Conservation (phyloP, 768 basidiomycete genomes). For the Agaricus blazei region DNA sequence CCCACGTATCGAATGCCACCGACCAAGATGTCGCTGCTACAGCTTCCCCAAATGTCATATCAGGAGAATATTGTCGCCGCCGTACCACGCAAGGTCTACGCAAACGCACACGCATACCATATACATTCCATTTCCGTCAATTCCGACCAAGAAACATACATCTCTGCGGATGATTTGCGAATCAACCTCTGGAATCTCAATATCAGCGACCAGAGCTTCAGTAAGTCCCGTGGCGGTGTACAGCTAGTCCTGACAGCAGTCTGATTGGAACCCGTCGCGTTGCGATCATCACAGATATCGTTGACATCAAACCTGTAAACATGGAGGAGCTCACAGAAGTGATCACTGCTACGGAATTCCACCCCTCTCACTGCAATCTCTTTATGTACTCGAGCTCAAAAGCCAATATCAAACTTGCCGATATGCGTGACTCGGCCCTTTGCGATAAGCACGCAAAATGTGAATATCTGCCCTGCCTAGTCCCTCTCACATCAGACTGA, state of each 20-base stretch:
- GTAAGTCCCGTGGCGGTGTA: constrained; percentile 45
- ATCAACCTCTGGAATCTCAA: constrained; percentile 98
- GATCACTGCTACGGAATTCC: constrained; percentile 99
- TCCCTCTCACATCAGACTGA: constrained; percentile 3
- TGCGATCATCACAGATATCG: constrained; percentile 66
- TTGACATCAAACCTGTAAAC: constrained; percentile 99
- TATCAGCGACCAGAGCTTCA: constrained; percentile 98
- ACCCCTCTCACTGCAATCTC: constrained; percentile 93
- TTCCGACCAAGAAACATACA: constrained; percentile 98
- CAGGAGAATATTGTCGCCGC: constrained; percentile 99
- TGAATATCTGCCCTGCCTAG: constrained; percentile 34
- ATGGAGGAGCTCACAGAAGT: constrained; percentile 99
- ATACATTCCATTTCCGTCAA: constrained; percentile 99
- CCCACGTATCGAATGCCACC: constrained; percentile 64
- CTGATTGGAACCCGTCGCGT: background rate
- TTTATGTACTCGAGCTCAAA: constrained; percentile 99
- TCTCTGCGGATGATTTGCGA: constrained; percentile 96
- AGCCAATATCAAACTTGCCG: constrained; percentile 98
- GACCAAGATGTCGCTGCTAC: constrained; percentile 52
- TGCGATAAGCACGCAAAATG: constrained; percentile 97
- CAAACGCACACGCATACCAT: constrained; percentile 99
- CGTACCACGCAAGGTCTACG: constrained; percentile 97
- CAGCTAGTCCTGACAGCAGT: constrained; percentile 12
- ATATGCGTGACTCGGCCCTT: constrained; percentile 97
- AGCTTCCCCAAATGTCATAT: constrained; percentile 85